Conservation (phyloP, 2,329 filamentous ascomycete species). For the Lanzia echinophila region DNA sequence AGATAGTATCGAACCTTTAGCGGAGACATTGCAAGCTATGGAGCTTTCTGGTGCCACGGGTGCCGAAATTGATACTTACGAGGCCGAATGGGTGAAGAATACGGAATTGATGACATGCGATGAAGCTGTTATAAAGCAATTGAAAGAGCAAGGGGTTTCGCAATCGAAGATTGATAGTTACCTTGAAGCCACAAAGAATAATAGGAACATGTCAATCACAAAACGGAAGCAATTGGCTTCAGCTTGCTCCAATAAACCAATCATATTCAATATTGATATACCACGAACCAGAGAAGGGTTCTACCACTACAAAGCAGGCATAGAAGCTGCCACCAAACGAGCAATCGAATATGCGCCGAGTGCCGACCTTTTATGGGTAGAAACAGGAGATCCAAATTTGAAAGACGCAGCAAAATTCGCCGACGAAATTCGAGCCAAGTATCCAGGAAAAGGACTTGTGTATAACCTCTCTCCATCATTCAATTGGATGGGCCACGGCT, state of each 20-base stretch:
- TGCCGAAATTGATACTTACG: slow-evolving; percentile 76
- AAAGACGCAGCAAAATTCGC: slow-evolving; percentile 69
- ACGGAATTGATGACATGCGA: slow-evolving; percentile 87
- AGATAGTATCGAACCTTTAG: slow-evolving; percentile 65
- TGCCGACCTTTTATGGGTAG: slow-evolving; percentile 93
- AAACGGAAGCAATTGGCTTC: slow-evolving; percentile 68
- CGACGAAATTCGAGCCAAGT: slow-evolving; percentile 60
- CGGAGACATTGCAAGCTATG: slow-evolving; percentile 86
- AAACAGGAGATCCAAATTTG: slow-evolving; percentile 86
- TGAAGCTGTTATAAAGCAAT: slow-evolving; percentile 74
- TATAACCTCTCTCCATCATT: slow-evolving; percentile 97
- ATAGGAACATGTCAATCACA: slow-evolving; percentile 71
- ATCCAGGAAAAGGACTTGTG: slow-evolving; percentile 80
- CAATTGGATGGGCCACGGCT: slow-evolving; percentile 97
- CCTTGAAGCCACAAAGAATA: slow-evolving; percentile 50
- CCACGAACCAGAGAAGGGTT: slow-evolving; percentile 90
- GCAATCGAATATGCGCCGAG: slow-evolving; percentile 87
- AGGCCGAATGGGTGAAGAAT: slow-evolving; percentile 80
- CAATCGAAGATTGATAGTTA: slow-evolving; percentile 63
- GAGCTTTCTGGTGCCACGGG: slow-evolving; percentile 72
- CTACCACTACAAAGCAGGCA: slow-evolving; percentile 83
- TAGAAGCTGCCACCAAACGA: slow-evolving; percentile 83
- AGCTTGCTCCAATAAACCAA: slow-evolving; percentile 56
- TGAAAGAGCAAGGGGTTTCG: slow-evolving; percentile 58
- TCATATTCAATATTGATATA: slow-evolving; percentile 85